phyloP scores from a whole-genome alignment of 148 eudicot genomes.

The Chenopodium album region DNA sequence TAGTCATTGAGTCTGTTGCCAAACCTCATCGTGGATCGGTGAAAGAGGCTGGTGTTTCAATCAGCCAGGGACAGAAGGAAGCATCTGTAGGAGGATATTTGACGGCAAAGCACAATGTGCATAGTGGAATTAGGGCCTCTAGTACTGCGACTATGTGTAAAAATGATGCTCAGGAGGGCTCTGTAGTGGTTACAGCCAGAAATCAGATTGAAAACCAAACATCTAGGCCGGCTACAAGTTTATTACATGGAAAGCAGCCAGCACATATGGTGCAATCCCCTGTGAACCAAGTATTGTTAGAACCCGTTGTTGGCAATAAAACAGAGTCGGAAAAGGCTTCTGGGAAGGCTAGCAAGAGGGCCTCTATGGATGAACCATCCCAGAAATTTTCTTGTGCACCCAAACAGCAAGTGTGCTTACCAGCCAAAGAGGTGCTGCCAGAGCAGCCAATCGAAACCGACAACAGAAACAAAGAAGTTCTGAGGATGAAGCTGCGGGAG shows the following conservation, averaged over 20 bases:
- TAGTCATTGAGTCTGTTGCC: constrained; percentile 42
- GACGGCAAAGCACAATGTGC: constrained; percentile 17
- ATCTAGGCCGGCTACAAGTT: constrained; percentile 22
- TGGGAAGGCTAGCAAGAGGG: constrained; percentile 30
- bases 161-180: constrained; percentile 31
- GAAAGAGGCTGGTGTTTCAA: constrained; percentile 22
- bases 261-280: constrained; percentile 20
- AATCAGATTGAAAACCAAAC: constrained; percentile 28
- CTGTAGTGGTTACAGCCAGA: constrained; percentile 45
- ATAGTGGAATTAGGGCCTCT: constrained; percentile 23
- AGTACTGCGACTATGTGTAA: constrained; percentile 24
- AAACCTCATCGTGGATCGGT: constrained; percentile 24
- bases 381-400: constrained; percentile 32
- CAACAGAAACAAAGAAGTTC: constrained; percentile 40
- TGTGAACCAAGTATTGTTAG: constrained; percentile 26
- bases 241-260: constrained; percentile 18
- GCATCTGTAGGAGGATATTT: constrained; percentile 24
- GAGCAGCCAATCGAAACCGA: constrained; percentile 37
- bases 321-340: constrained; percentile 21
- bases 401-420: constrained; percentile 30
- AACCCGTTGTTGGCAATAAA: constrained; percentile 33
- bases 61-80: constrained; percentile 27
- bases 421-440: constrained; percentile 31
- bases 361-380: constrained; percentile 23
- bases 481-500: constrained; percentile 76